These are phyloP conservation scores for Ceriops zippeliana DNA, from an alignment of 345 rosid species.

Conservation along the genomic window DNA sequence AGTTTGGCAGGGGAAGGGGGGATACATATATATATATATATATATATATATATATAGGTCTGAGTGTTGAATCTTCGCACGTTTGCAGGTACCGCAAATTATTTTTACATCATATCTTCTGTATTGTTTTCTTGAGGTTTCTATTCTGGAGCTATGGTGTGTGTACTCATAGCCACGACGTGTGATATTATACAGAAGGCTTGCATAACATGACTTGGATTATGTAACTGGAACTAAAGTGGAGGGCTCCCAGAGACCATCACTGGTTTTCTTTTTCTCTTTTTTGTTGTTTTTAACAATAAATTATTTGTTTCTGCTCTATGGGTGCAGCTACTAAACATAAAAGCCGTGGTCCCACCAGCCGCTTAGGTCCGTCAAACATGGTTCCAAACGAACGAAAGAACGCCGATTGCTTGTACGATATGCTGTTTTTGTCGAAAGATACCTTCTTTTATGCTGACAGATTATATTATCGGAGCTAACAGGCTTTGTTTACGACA, in stretches of 20 bases:
- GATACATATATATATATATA: slow-evolving; percentile 7
- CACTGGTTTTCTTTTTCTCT: neutral
- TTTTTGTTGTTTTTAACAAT: no score
- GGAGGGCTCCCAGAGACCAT: slow-evolving; percentile 6
- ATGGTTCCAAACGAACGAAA: no score
- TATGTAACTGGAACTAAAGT: slow-evolving; percentile 24
- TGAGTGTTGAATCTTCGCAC: slow-evolving; percentile 26
- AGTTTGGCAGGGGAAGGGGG: slow-evolving; percentile 6
- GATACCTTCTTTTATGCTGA: no score
- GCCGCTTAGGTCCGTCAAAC: no score
- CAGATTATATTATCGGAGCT: no score
- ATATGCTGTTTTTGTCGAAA: no score
- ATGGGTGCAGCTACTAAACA: no score
- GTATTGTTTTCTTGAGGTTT: slow-evolving; percentile 10
- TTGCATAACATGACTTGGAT: slow-evolving; percentile 18
- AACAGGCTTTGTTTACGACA: no score
- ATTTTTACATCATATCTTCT: neutral
- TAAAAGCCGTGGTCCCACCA: no score
- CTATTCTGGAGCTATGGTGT: slow-evolving; percentile 13
- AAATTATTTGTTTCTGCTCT: no score
- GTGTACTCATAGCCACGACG: slow-evolving; percentile 23
- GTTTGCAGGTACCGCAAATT: slow-evolving; percentile 3
- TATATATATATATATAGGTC: neutral
- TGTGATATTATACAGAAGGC: slow-evolving; percentile 29
- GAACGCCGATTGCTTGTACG: no score